These are phyloP conservation scores for Ephemerocybe angulata DNA, from an alignment of 768 basidiomycete genomes.

Conservation along the genomic window DNA sequence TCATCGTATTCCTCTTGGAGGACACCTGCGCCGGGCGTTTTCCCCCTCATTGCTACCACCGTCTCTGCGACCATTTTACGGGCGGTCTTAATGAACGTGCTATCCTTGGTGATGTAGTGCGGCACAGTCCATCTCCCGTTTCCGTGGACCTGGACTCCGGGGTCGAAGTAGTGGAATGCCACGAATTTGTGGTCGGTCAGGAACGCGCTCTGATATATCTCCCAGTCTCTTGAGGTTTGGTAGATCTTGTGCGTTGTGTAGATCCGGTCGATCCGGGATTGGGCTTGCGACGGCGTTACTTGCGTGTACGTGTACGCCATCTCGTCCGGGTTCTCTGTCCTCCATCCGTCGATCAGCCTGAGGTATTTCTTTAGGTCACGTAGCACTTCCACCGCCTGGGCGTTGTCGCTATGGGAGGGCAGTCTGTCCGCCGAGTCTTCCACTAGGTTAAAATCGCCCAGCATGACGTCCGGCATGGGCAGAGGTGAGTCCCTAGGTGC, in stretches of 20 bases:
- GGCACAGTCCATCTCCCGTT: slow-evolving; percentile 27
- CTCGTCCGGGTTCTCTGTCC: not conserved
- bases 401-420: not conserved
- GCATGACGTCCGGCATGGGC: not conserved
- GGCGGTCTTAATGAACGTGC: not conserved
- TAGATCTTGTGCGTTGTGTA: not conserved
- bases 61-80: not conserved
- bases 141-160: slow-evolving; percentile 21
- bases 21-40: not conserved
- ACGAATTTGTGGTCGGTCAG: slow-evolving; percentile 14
- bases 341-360: not conserved
- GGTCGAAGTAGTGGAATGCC: slow-evolving; percentile 11
- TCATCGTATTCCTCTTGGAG: no score
- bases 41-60: no score
- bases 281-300: not conserved
- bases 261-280: not conserved
- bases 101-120: slow-evolving; percentile 15
- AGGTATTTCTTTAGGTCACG: not conserved
- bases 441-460: not conserved
- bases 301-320: not conserved
- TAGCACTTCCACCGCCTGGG: not conserved
- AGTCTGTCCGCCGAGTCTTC: not conserved
- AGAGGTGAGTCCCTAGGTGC: no score
- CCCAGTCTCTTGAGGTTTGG: not conserved
- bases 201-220: not conserved